These are phyloP conservation scores for Leishmania martiniquensis DNA, from an alignment of 208 protist genomes.

Conservation along the genomic window DNA sequence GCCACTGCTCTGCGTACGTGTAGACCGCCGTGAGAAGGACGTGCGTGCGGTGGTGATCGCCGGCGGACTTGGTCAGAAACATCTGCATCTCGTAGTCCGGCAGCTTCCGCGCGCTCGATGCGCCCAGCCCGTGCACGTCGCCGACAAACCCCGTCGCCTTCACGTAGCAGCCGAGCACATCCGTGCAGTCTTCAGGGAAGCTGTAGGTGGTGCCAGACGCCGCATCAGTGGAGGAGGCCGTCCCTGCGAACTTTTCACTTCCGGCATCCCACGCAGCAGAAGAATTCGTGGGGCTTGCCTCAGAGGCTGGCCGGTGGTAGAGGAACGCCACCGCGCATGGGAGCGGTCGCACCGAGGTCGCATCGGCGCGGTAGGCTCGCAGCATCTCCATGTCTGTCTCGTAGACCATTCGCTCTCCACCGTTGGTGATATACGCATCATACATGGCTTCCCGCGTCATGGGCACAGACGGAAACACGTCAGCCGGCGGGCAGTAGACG, in stretches of 20 bases:
- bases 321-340: slow-evolving; percentile 72
- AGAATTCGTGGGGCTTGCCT: background rate
- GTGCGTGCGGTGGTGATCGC: slow-evolving; percentile 69
- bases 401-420: slow-evolving; percentile 33
- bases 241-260: background rate
- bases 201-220: background rate
- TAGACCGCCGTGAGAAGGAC: slow-evolving; percentile 62
- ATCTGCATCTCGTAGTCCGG: slow-evolving; percentile 61
- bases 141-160: slow-evolving; percentile 50
- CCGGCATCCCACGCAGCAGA: background rate
- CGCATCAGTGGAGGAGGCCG: background rate
- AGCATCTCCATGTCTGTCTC: slow-evolving; percentile 47
- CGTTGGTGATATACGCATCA: slow-evolving; percentile 32
- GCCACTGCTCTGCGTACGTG: slow-evolving; percentile 59
- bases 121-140: slow-evolving; percentile 30
- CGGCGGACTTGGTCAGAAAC: slow-evolving; percentile 74
- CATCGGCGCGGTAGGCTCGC: slow-evolving; percentile 20
- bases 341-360: slow-evolving; percentile 37
- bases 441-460: slow-evolving; percentile 48
- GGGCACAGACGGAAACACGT: slow-evolving; percentile 32
- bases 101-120: slow-evolving; percentile 18
- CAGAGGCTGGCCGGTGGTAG: slow-evolving; percentile 24
- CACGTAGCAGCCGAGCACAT: slow-evolving; percentile 51
- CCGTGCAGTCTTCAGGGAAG: slow-evolving; percentile 37
- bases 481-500: slow-evolving; percentile 31